Evolutionary conservation across 2,329 filamentous ascomycete genomes (phyloP).

Genomic region (Ophiostoma piceae): DNA sequence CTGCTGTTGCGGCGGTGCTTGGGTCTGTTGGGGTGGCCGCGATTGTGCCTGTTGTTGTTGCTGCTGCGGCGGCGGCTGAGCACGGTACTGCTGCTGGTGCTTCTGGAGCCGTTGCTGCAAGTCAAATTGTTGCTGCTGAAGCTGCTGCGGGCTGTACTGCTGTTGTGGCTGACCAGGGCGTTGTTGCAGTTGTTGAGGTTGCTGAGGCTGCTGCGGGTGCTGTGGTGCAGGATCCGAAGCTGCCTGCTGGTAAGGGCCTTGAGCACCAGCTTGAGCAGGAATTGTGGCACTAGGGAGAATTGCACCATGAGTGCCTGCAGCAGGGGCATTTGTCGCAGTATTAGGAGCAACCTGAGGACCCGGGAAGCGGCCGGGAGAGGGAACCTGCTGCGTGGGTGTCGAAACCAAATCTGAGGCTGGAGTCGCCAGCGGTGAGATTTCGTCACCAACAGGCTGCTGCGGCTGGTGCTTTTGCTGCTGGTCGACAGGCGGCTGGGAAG

Average conservation of each 20-base stretch:
- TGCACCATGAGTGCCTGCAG: neutral
- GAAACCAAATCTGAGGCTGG: neutral
- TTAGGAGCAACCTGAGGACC: neutral
- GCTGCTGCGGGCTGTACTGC: neutral
- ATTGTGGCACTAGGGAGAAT: neutral
- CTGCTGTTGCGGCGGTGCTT: constrained; percentile 14
- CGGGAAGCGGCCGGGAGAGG: neutral
- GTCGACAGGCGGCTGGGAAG: neutral
- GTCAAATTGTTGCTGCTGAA: constrained; percentile 12
- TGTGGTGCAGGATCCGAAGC: neutral
- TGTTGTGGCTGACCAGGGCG: neutral
- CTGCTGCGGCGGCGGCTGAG: constrained; percentile 19
- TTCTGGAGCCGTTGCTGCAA: constrained; percentile 18
- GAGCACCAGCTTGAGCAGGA: neutral
- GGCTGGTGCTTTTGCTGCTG: constrained; percentile 5
- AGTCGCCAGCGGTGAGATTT: neutral
- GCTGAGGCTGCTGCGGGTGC: constrained; percentile 10
- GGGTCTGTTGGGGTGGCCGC: constrained; percentile 27
- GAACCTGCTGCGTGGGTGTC: neutral
- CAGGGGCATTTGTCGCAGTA: neutral
- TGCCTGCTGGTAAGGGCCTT: neutral
- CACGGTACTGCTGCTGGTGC: constrained; percentile 14
- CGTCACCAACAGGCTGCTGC: constrained; percentile 2
- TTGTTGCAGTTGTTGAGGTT: constrained; percentile 5
- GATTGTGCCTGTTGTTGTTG: constrained; percentile 10